These are phyloP conservation scores for Bacidia gigantensis DNA, from an alignment of 495 filamentous ascomycete genomes.

Conservation along the genomic window DNA sequence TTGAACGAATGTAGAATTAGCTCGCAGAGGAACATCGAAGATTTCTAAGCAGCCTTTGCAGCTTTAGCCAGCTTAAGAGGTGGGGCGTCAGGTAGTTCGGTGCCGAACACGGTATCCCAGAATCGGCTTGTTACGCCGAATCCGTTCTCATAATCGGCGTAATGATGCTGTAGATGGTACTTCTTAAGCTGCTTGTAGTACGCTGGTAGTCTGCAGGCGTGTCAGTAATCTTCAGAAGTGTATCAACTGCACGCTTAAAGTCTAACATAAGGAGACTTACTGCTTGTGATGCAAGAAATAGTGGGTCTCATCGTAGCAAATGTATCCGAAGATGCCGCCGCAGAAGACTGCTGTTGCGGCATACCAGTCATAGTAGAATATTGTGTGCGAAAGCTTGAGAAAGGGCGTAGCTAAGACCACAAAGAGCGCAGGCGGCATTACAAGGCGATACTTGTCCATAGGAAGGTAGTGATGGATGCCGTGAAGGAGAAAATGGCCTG, in stretches of 20 bases:
- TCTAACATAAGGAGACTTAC: conserved; percentile 27
- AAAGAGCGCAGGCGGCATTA: conserved; percentile 93
- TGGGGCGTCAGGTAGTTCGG: conserved; percentile 47
- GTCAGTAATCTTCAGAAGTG: background rate
- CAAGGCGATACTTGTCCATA: conserved; percentile 92
- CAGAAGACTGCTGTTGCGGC: conserved; percentile 63
- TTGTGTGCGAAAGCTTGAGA: conserved; percentile 76
- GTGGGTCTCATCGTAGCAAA: conserved; percentile 93
- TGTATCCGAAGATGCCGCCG: conserved; percentile 89
- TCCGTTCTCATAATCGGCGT: conserved; percentile 91
- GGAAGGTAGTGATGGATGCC: conserved; percentile 97
- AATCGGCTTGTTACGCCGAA: conserved; percentile 97
- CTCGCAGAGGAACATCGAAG: background rate
- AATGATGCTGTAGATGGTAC: conserved; percentile 94
- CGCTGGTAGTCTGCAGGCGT: conserved; percentile 47
- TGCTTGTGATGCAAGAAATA: conserved; percentile 99
- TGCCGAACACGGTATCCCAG: conserved; percentile 90
- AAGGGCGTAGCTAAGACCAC: conserved; percentile 73
- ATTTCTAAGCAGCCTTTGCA: conserved; percentile 42
- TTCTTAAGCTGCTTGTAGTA: conserved; percentile 90
- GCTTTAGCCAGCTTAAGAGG: conserved; percentile 19
- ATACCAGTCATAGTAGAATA: conserved; percentile 80
- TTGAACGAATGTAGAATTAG: background rate
- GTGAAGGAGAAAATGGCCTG: conserved; percentile 85
- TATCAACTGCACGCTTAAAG: background rate